A percentile compares a stretch with the other conserved stretches of the same genome.
phyloP scores from a whole-genome alignment of 1,139 yeast species.

The Scheffersomyces insectosa region DNA sequence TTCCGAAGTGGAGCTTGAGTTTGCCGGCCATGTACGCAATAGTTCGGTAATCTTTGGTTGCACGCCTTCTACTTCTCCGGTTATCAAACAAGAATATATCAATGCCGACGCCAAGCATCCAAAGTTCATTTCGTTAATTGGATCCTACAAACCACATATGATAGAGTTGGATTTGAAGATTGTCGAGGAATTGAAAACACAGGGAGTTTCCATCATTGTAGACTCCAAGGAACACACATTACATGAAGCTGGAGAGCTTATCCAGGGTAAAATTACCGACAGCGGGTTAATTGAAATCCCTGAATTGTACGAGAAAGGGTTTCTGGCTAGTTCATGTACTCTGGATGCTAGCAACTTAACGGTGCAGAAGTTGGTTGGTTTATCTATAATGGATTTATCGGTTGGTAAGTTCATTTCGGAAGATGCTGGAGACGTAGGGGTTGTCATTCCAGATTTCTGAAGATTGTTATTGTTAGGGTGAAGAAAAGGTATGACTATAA shows the following conservation, averaged over 20 bases:
- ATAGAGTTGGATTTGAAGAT: conserved; percentile 55
- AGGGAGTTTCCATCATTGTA: conserved; percentile 46
- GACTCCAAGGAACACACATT: conserved; percentile 60
- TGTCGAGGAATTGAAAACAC: conserved; percentile 28
- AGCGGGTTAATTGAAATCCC: conserved; percentile 48
- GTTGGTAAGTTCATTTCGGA: conserved; percentile 35
- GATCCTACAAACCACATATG: conserved; percentile 72
- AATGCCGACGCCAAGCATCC: conserved; percentile 25
- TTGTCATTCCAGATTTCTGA: conserved; percentile 1
- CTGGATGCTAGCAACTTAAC: conserved; percentile 28
- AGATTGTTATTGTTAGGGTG: not conserved
- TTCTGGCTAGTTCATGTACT: conserved; percentile 4
- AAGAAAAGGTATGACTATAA: no score
- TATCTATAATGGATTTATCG: conserved; percentile 61
- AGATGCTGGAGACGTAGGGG: conserved; percentile 7
- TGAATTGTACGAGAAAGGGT: conserved; percentile 24
- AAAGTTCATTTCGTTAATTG: conserved; percentile 59
- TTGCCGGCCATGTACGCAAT: conserved; percentile 21
- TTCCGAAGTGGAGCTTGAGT: conserved; percentile 12
- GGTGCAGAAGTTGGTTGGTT: conserved; percentile 57
- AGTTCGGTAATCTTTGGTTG: conserved; percentile 57
- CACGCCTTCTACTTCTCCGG: conserved; percentile 54
- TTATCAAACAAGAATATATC: conserved; percentile 38
- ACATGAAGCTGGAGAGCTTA: conserved; percentile 66
- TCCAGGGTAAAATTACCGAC: conserved; percentile 40